A percentile compares a stretch with the other conserved stretches of the same genome.
phyloP scores from a whole-genome alignment of 352 stramenopile genomes.

The Globisporangium rhizosaccharum region DNA sequence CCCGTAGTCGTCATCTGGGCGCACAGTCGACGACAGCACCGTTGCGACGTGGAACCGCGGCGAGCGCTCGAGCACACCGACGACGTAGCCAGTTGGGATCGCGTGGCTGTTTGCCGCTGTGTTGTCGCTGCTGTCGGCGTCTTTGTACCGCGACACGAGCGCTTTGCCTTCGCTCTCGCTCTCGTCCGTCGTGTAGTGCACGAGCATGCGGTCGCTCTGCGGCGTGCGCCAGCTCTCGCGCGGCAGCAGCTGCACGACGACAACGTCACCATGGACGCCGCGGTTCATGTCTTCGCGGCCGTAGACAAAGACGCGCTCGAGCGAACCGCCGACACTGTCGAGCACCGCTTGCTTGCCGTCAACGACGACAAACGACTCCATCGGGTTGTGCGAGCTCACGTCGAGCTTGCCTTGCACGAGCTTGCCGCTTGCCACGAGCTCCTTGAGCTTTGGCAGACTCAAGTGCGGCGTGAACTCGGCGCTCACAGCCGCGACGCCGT shows the following conservation, averaged over 20 bases:
- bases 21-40: slow-evolving; percentile 59
- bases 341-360: slow-evolving; percentile 19
- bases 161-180: slow-evolving; percentile 13
- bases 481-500: slow-evolving; percentile 14
- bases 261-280: slow-evolving; percentile 96
- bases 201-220: slow-evolving; percentile 53
- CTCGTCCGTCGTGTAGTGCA: slow-evolving; percentile 70
- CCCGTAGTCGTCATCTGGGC: slow-evolving; percentile 53
- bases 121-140: slow-evolving; percentile 9
- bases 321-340: neutral
- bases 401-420: slow-evolving; percentile 52
- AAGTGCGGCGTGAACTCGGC: slow-evolving; percentile 61
- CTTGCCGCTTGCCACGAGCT: slow-evolving; percentile 23
- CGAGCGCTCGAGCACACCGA: slow-evolving; percentile 81
- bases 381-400: slow-evolving; percentile 65
- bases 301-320: slow-evolving; percentile 68
- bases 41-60: slow-evolving; percentile 64
- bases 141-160: neutral
- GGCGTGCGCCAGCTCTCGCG: slow-evolving; percentile 70
- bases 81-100: slow-evolving; percentile 75
- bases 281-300: slow-evolving; percentile 92
- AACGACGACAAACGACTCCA: slow-evolving; percentile 69
- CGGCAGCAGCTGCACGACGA: slow-evolving; percentile 91
- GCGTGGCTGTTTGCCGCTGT: slow-evolving; percentile 3
- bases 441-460: slow-evolving; percentile 25